Evolutionary conservation across 768 basidiomycete genomes (phyloP).

Genomic region (Galerina marginata): DNA sequence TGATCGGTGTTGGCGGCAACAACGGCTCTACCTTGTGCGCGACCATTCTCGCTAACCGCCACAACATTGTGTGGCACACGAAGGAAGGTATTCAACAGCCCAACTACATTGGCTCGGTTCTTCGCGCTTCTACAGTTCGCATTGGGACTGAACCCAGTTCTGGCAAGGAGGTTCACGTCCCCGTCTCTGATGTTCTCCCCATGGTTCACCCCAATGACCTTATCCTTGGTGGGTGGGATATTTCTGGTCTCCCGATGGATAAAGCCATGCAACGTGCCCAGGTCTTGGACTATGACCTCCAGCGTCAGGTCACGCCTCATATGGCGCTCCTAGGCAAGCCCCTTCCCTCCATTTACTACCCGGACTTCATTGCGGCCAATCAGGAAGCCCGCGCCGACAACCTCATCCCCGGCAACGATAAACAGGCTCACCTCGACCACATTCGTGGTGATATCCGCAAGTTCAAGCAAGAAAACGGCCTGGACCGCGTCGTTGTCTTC

Average conservation of each 20-base stretch:
- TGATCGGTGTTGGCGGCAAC: constrained; percentile 97
- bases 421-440: constrained; percentile 89
- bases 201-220: constrained; percentile 99
- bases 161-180: constrained; percentile 91
- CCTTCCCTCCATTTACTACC: constrained; percentile 95
- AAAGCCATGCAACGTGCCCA: constrained; percentile 92
- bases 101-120: constrained; percentile 96
- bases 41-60: constrained; percentile 93
- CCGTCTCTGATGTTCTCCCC: constrained; percentile 91
- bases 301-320: constrained; percentile 89
- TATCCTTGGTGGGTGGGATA: constrained; percentile 98
- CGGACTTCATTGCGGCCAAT: constrained; percentile 97
- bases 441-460: constrained; percentile 92
- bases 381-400: constrained; percentile 97
- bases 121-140: constrained; percentile 94
- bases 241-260: constrained; percentile 84
- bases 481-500: constrained; percentile 92
- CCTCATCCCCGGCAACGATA: constrained; percentile 82
- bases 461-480: constrained; percentile 83
- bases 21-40: constrained; percentile 95
- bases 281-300: constrained; percentile 95
- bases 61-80: constrained; percentile 94
- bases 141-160: constrained; percentile 81
- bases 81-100: constrained; percentile 91
- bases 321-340: constrained; percentile 84